Base-by-base conservation (phyloP, 2,329 filamentous ascomycete genomes). In the Elsinoe necatrix region DNA sequence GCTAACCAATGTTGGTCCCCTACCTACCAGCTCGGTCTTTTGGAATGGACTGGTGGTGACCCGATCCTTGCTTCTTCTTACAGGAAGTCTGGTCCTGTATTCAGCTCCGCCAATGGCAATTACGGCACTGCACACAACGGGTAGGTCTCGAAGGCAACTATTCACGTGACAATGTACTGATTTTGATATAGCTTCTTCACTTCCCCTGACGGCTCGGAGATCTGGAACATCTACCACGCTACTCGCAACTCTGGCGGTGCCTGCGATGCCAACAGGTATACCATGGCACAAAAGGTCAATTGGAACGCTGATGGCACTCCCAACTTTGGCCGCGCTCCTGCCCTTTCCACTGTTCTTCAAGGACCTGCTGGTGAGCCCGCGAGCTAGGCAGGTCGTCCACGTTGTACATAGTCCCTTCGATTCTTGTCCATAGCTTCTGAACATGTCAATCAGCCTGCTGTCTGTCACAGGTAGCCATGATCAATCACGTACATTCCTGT, bases 1-100 rank as follows among this genome's bases (percentile, higher is more conserved):
- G 80, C 78, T 1, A 79, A 75, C 58, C 78, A 77, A 66, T 82
- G 79, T 71, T 81, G 78, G 78, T 79, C 77, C 0, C 65, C 75
- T 0, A 71, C 74, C 55, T 82, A 83, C 64, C 74, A 74, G 21
- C 70, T 83, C 1, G 80, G 77, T 0, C 66, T 79, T 14, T 68
- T 83, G 21, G 76, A 75, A 2, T 82, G 75, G 72, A 75, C 80
- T 21, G 77, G 78, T 11, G 67, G 75, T 0, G 74, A 80, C 59
- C 80, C 80, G 0, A 66, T 72, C 12, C 62, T 65, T 14, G 61
- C 68, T 0, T 63, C 63, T 0, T 76, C 73, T 9, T 83, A 79
- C 80, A 72, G 65, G 2, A 82, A 82, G 71, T 73, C 69, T 2
- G 77, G 77, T 0, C 79, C 77, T 7, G 70, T 78, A 1, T 74